These are phyloP conservation scores for Colletotrichum magnum DNA, from an alignment of 2,329 filamentous ascomycete genomes.

Conservation along the genomic window DNA sequence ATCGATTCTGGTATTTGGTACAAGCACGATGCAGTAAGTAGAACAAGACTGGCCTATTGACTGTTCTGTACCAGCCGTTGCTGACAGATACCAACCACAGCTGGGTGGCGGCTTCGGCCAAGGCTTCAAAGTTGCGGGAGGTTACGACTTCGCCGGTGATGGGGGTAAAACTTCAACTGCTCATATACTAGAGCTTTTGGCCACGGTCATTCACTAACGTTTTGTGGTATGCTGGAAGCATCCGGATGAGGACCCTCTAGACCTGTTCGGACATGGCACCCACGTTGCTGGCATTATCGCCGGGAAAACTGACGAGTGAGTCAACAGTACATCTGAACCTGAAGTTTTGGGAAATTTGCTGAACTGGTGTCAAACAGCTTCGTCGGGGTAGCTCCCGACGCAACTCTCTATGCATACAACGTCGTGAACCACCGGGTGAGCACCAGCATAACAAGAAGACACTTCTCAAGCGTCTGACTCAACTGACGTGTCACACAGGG, in stretches of 20 bases:
- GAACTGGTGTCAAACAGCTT: not conserved
- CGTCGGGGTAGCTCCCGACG: conserved; percentile 48
- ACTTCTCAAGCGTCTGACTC: not conserved
- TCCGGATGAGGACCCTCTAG: conserved; percentile 51
- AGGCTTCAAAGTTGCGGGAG: conserved; percentile 43
- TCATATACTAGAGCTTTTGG: accelerated
- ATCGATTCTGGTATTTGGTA: conserved; percentile 59
- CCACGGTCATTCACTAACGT: not conserved
- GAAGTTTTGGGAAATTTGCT: not conserved
- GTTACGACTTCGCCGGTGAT: conserved; percentile 46
- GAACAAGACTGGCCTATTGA: not conserved
- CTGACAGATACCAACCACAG: not conserved
- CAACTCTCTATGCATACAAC: conserved; percentile 48
- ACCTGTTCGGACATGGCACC: conserved; percentile 47
- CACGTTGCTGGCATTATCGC: conserved; percentile 51
- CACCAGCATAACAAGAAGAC: not conserved
- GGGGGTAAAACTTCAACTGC: conserved; percentile 1
- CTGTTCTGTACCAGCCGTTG: not conserved
- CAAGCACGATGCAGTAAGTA: conserved; percentile 52
- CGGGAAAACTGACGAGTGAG: conserved; percentile 42
- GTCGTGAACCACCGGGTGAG: conserved; percentile 42
- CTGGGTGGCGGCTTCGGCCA: conserved; percentile 34
- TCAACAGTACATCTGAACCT: not conserved
- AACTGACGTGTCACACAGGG: conserved; percentile 1
- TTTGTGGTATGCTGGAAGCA: conserved; percentile 40